phyloP scores from a whole-genome alignment of 441 rosid species.

The Euphorbia schlechtendalii region DNA sequence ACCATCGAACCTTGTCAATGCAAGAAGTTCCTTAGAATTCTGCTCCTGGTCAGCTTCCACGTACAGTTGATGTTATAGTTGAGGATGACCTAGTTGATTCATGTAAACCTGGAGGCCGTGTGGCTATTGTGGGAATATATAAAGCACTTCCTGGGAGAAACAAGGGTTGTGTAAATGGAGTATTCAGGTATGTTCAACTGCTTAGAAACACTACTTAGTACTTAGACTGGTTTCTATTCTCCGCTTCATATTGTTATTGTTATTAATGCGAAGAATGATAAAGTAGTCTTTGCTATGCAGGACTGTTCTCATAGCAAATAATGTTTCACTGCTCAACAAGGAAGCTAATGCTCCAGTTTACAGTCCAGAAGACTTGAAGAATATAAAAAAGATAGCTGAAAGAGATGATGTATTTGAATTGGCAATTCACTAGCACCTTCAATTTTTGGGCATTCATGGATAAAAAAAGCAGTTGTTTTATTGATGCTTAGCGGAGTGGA shows the following conservation, averaged over 20 bases:
- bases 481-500: too few species aligned
- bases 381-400: conserved; percentile 78
- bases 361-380: conserved; percentile 69
- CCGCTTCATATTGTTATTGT: conserved; percentile 5
- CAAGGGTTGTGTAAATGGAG: conserved; percentile 96
- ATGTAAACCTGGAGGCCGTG: conserved; percentile 98
- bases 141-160: conserved; percentile 93
- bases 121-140: conserved; percentile 79
- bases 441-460: conserved; percentile 94
- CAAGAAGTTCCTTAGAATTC: conserved; percentile 99
- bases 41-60: conserved; percentile 99
- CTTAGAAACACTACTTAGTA: not conserved
- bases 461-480: conserved; percentile 91
- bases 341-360: conserved; percentile 98
- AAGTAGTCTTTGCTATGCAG: conserved; percentile 32
- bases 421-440: conserved; percentile 96
- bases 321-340: conserved; percentile 83
- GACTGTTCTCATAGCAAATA: conserved; percentile 88
- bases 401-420: conserved; percentile 86
- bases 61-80: conserved; percentile 86
- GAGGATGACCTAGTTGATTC: conserved; percentile 97
- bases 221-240: conserved; percentile 7
- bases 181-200: conserved; percentile 58
- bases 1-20: conserved; percentile 93
- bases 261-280: conserved; percentile 19